Percentiles rank a stretch among this genome's conserved stretches.
These are phyloP conservation scores for Candida sonorensis DNA, from an alignment of 805 yeast species.

Conservation along the genomic window DNA sequence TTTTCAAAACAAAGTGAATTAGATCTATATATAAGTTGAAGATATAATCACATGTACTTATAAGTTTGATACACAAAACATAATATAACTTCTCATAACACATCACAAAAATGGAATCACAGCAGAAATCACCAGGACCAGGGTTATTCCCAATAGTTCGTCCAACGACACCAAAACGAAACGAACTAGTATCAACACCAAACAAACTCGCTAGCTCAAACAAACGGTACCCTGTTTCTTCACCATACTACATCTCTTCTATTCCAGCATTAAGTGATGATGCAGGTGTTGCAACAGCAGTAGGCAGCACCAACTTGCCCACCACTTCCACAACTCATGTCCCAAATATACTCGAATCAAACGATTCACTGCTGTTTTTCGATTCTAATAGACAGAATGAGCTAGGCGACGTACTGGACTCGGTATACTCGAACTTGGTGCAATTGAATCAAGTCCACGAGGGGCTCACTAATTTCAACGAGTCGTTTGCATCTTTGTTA, in stretches of 20 bases:
- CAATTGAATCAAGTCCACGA: conserved; percentile 54
- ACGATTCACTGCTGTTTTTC: conserved; percentile 20
- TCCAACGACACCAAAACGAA: conserved; percentile 16
- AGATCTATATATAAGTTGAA: too few species aligned
- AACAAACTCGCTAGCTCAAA: too few species aligned
- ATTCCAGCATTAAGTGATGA: neutral
- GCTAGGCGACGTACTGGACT: conserved; percentile 13
- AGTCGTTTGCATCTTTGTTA: conserved; percentile 61
- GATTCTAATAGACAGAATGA: conserved; percentile 11
- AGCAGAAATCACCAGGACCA: too few species aligned
- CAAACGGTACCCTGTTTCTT: conserved; percentile 16
- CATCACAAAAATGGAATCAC: too few species aligned
- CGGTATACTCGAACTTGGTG: conserved; percentile 50
- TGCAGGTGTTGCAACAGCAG: neutral
- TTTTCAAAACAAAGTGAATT: too few species aligned
- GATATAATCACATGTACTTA: too few species aligned
- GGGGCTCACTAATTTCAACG: conserved; percentile 61
- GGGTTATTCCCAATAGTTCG: conserved; percentile 17
- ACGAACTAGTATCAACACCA: too few species aligned
- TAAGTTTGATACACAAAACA: too few species aligned
- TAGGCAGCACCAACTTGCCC: too few species aligned
- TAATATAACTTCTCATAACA: too few species aligned
- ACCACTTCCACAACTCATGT: too few species aligned
- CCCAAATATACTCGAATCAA: neutral
- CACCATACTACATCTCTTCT: conserved; percentile 5